These are phyloP conservation scores for Aspergillus aculeatus DNA, from an alignment of 2,329 filamentous ascomycete species.

Conservation along the genomic window DNA sequence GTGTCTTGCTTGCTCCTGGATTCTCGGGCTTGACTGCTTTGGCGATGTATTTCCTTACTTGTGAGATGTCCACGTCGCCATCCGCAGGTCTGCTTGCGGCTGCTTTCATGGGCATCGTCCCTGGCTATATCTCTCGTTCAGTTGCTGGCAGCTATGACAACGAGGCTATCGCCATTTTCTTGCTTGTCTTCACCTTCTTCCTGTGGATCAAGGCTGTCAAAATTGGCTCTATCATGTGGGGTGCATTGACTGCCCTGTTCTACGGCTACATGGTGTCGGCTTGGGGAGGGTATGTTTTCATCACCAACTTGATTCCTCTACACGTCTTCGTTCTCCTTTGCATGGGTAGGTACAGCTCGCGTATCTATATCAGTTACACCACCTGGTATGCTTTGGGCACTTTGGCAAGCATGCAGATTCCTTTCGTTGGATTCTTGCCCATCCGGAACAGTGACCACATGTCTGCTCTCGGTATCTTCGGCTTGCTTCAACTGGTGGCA, in stretches of 20 bases:
- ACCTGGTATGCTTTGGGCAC: constrained; percentile 98
- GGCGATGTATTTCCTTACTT: constrained; percentile 90
- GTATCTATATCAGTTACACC: constrained; percentile 93
- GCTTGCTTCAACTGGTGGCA: constrained; percentile 86
- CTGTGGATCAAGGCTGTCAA: constrained; percentile 99
- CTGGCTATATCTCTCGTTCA: constrained; percentile 95
- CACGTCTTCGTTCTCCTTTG: constrained; percentile 91
- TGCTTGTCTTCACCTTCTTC: constrained; percentile 97
- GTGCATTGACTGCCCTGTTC: constrained; percentile 87
- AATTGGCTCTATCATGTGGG: constrained; percentile 94
- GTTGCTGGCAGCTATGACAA: constrained; percentile 99
- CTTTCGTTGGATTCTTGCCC: constrained; percentile 95
- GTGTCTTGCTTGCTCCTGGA: constrained; percentile 88
- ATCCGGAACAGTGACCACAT: constrained; percentile 98
- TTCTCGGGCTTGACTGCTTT: constrained; percentile 93
- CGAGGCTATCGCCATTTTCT: constrained; percentile 98
- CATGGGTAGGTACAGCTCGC: constrained; percentile 94
- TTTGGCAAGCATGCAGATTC: constrained; percentile 97
- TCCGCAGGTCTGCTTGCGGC: constrained; percentile 94
- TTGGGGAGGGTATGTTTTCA: constrained; percentile 99
- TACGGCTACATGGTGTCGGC: constrained; percentile 99
- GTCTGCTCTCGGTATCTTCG: constrained; percentile 94
- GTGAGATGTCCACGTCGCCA: constrained; percentile 93
- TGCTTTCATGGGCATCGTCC: constrained; percentile 94
- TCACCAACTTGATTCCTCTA: constrained; percentile 92